phyloP scores from a whole-genome alignment of 164 flowering plant species.

The Umbellularia californica region DNA sequence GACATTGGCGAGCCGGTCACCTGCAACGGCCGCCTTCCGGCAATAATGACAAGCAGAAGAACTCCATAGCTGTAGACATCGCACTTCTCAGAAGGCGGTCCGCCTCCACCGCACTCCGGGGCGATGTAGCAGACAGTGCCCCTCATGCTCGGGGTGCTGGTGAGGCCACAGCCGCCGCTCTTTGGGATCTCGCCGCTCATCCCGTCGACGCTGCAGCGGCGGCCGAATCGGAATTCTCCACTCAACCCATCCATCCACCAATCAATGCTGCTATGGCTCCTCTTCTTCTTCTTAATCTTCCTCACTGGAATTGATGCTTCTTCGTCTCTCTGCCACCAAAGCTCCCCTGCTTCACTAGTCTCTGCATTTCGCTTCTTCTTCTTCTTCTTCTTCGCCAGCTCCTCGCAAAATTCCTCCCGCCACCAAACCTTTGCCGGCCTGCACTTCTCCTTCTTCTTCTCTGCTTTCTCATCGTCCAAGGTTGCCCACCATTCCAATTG shows the following conservation, averaged over 20 bases:
- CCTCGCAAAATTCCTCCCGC: conserved; percentile 91
- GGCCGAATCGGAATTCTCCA: conserved; percentile 51
- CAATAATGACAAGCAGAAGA: conserved; percentile 69
- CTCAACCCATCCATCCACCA: conserved; percentile 87
- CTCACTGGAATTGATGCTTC: conserved; percentile 28
- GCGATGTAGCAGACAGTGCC: conserved; percentile 97
- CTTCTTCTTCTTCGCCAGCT: conserved; percentile 50
- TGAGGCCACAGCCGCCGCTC: conserved; percentile 60
- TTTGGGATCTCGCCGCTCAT: conserved; percentile 62
- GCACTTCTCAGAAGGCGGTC: conserved; percentile 69
- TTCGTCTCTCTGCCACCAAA: conserved; percentile 66
- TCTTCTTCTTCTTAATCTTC: conserved; percentile 45
- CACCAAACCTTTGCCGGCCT: conserved; percentile 88
- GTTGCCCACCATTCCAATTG: conserved; percentile 85
- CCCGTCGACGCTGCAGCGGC: conserved; percentile 57
- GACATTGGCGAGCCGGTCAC: conserved; percentile 91
- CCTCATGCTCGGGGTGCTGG: conserved; percentile 97
- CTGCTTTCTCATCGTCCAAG: conserved; percentile 47
- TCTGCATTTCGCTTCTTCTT: conserved; percentile 17
- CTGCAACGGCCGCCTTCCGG: conserved; percentile 87
- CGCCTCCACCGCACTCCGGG: conserved; percentile 79
- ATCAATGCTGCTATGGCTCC: conserved; percentile 64
- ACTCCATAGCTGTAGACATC: conserved; percentile 96
- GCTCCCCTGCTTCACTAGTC: conserved; percentile 23
- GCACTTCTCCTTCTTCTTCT: conserved; percentile 44